Evolutionary conservation across 1,284 basidiomycete genomes (phyloP), one percentile per base, ranked within the genome.

Genomic region (Sanghuangporus weigelae): DNA sequence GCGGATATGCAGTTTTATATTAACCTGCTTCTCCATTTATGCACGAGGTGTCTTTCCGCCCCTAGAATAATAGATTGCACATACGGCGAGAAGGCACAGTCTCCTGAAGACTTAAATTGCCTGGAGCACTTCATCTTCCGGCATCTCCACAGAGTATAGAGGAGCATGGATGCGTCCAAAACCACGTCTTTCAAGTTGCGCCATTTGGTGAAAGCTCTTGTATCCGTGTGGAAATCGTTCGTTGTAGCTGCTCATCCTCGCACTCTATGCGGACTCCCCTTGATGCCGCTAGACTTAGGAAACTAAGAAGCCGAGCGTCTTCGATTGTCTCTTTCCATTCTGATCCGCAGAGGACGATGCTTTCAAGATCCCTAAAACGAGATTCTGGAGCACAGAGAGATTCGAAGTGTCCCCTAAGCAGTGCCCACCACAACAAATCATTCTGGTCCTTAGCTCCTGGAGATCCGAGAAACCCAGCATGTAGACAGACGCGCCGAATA

Each of bases 261-360:
- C 46, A 50, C 8, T 49, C 36, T 36, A 60, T 11, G 10, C 23
- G 19, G 8, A 60, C 39, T 39, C 58, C 58, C 58, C 36, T 60
- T 1, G 19, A 12, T 8, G 10, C n/a, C 10, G 58, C 35, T 10
- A 60, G 19, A 7, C 48, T 7, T 35, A 60, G 38, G 11, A 39
- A 60, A n/a, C 35, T 19, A 3, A 16, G 11, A 38, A 60, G 38
- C 36, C 48, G 31, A 14, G 4, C 35, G 35, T 55, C 50, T 42
- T 55, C 38, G 40, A 61, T 19, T 14, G 38, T 61, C 16, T 55
- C 35, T 16, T 36, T 39, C 60, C 60, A 61, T 14, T 55, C 51
- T 7, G 19, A 16, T 14, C 60, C 60, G 35, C 16, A 53, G 12
- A 61, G 51, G 12, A 42, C 39, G 16, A 61, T 36, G 23, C 40